phyloP scores from a whole-genome alignment of 352 stramenopile genomes.

The Globisporangium paddicum region DNA sequence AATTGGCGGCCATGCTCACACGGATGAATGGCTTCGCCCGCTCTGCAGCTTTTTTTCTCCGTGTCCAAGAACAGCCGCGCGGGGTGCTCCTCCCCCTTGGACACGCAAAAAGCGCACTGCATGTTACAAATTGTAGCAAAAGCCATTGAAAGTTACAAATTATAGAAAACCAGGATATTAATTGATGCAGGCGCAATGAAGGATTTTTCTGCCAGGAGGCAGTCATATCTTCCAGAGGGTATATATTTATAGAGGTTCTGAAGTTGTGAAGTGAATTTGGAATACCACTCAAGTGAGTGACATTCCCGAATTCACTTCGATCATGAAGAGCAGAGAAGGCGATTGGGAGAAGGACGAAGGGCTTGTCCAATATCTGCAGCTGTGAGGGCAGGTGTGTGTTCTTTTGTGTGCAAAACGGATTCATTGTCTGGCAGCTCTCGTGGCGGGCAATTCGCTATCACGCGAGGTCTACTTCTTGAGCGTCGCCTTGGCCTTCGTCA shows the following conservation, averaged over 20 bases:
- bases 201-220: too few relatives aligned
- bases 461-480: conserved; percentile 9
- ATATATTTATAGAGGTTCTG: conserved; percentile 4
- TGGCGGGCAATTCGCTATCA: too few relatives aligned
- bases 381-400: too few relatives aligned
- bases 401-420: too few relatives aligned
- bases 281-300: too few relatives aligned
- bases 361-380: too few relatives aligned
- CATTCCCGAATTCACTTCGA: background rate
- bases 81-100: conserved; percentile 3
- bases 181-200: background rate
- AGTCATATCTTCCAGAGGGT: conserved; percentile 2
- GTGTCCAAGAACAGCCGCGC: conserved; percentile 8
- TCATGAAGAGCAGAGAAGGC: background rate
- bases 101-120: conserved; percentile 3
- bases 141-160: conserved; percentile 1
- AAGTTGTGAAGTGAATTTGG: too few relatives aligned
- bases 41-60: conserved; percentile 2
- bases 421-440: background rate
- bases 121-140: background rate
- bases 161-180: background rate
- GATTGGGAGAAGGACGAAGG: background rate
- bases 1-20: too few relatives aligned
- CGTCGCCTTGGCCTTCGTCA: conserved; percentile 11
- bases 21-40: background rate